Evolutionary conservation across 352 stramenopile genomes (phyloP).

Genomic region (Blastocystis sp.): DNA sequence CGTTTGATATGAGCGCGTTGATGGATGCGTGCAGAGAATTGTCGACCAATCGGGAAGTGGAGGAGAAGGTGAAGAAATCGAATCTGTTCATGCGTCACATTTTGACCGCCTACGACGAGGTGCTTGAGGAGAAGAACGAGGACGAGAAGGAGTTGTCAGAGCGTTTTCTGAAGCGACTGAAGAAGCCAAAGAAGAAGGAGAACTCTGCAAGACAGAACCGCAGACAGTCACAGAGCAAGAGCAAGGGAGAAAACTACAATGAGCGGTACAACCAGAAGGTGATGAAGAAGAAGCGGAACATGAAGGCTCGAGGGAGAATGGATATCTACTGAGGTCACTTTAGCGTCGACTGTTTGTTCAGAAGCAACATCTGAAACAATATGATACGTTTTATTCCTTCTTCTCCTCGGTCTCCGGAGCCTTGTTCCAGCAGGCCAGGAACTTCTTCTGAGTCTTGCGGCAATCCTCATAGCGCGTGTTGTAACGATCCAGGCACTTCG

Average conservation of each 20-base stretch:
- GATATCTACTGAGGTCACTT: slow-evolving; percentile 14
- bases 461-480: slow-evolving; percentile 55
- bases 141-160: slow-evolving; percentile 31
- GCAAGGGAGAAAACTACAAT: slow-evolving; percentile 14
- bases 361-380: background rate
- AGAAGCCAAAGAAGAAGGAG: slow-evolving; percentile 38
- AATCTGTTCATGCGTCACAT: slow-evolving; percentile 44
- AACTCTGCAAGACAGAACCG: slow-evolving; percentile 11
- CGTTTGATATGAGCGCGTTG: slow-evolving; percentile 35
- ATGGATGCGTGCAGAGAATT: slow-evolving; percentile 38
- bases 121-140: background rate
- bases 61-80: slow-evolving; percentile 35
- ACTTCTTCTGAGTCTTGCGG: slow-evolving; percentile 33
- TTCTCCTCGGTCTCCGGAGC: slow-evolving; percentile 19
- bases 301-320: background rate
- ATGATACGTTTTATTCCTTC: slow-evolving; percentile 33
- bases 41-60: slow-evolving; percentile 16
- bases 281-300: slow-evolving; percentile 34
- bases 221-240: background rate
- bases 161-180: slow-evolving; percentile 38
- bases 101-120: slow-evolving; percentile 22
- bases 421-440: slow-evolving; percentile 49
- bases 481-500: slow-evolving; percentile 14
- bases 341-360: background rate
- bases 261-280: slow-evolving; percentile 33